phyloP scores from a whole-genome alignment of 140 eudicot genomes.

The Erigeron philadelphicus region DNA sequence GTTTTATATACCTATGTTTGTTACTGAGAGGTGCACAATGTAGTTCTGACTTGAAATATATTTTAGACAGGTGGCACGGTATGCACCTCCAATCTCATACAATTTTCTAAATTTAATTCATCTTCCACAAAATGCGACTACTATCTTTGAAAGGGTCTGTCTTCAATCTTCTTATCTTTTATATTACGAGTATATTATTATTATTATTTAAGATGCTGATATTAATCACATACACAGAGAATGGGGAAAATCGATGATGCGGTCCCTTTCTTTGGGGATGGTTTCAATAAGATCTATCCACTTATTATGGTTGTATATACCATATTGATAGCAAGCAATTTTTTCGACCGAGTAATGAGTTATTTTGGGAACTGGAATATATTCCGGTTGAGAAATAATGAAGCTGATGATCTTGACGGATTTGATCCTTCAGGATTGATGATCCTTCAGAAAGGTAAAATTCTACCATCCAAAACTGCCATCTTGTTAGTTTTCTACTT shows the following conservation, averaged over 20 bases:
- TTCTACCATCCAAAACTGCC: neutral
- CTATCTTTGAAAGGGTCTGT: slow-evolving; percentile 74
- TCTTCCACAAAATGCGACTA: slow-evolving; percentile 56
- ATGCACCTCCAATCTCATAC: slow-evolving; percentile 94
- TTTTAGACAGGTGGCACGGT: slow-evolving; percentile 89
- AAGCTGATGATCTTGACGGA: slow-evolving; percentile 73
- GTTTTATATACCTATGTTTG: neutral
- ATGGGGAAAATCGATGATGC: slow-evolving; percentile 92
- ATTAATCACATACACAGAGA: slow-evolving; percentile 42
- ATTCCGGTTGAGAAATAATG: slow-evolving; percentile 46
- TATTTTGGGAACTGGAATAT: slow-evolving; percentile 76
- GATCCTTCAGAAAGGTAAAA: slow-evolving; percentile 61
- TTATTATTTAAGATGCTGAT: neutral
- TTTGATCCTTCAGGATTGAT: slow-evolving; percentile 76
- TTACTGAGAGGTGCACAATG: neutral
- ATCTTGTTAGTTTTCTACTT: neutral
- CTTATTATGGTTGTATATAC: slow-evolving; percentile 88
- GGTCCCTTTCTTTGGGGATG: slow-evolving; percentile 79
- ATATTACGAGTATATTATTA: neutral
- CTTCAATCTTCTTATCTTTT: neutral
- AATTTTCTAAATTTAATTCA: slow-evolving; percentile 76
- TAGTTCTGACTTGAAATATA: slow-evolving; percentile 13
- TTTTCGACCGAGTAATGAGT: slow-evolving; percentile 52
- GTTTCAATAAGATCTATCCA: slow-evolving; percentile 74
- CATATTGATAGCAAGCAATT: slow-evolving; percentile 61